Base-by-base conservation (phyloP, 345 rosid species). In the Ricinus communis region DNA sequence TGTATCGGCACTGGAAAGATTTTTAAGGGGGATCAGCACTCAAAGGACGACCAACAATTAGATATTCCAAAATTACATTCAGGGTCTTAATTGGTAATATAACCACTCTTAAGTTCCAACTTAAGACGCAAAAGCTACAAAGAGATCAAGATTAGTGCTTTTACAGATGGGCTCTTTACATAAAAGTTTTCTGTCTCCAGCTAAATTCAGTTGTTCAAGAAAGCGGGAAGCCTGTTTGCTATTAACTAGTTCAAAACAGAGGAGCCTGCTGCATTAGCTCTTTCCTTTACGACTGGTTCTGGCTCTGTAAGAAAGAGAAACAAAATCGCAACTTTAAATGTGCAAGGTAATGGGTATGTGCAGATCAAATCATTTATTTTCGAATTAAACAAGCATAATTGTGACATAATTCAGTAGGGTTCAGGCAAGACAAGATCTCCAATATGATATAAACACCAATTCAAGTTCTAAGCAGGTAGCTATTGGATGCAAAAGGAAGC, bases 241-340 rank as follows among this genome's bases (percentile, higher is more conserved):
- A 9, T 36, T 19, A 1, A 19, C 16, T 15, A 18, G 76, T 13
- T 66, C 14, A 58, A 43, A 27, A 62, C 62, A 31, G 65, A 45
- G 0, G 77, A 64, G 49, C 60, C 68, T 14, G 74, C 27, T 6
- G 68, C 59, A 31, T n/a, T 47, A 28, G 71, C 68, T 69, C 70
- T 76, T 47, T 52, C 76, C 78, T 76, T 83, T 66, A 70, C 78
- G 24, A 51, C 71, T 3, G 83, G 79, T 30, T 78, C 75, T 33
- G 82, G 82, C 62, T 76, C 87, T 82, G 70, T 8, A 70, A 50
- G 7, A 19, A 18, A 62, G 24, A 10, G n/a, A 45, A 72, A 46
- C 8, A 21, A 45, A 45, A 38, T 30, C 6, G 41, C 16, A 58
- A 15, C 5, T 15, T 58, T 15, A 31, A 5, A 0, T 30, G 62